Base-by-base conservation (phyloP, 352 stramenopile species). In the Nothophytophthora sp. region DNA sequence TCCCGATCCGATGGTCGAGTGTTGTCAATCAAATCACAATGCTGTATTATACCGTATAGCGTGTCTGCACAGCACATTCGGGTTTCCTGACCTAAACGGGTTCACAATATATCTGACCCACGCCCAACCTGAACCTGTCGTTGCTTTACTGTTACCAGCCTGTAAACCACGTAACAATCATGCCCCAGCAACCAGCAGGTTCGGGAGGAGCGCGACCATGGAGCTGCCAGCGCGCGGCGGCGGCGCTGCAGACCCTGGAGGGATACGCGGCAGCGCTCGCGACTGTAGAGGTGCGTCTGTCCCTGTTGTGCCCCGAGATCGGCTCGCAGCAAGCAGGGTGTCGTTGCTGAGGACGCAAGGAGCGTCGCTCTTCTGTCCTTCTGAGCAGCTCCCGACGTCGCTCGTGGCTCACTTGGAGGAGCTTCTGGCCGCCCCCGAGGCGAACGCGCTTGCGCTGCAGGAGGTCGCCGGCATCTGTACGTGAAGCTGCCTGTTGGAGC, bases 391-490 rank as follows among this genome's bases (percentile, higher is more conserved):
- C 28, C 63, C 62, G 13, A 43, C 35, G 28, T 45, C 59, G 23
- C 30, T 76, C 10, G 24, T 68, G 20, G 20, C 25, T 36, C 44
- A 56, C 13, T 40, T 71, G 15, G 52, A 68, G 4, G 62, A 66
- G 18, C 16, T 70, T 25, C 39, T 60, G 5, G 35, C 67, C 22
- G 16, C 29, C 7, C 59, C 55, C 13, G 18, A 63, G n/a, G 41
- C 41, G 23, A 54, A 61, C 37, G 12, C 35, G 15, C 45, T 53
- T 19, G 40, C 27, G 4, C 27, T 82, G 5, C 61, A 77, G 54
- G 65, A 73, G 30, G 23, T 79, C 20, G 9, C 23, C 10, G 46
- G 58, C 18, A 58, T 75, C 22, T 51, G 68, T 82, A 39, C 35
- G 71, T 71, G 36, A 34, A 16, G 35, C 16, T n/a, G n/a, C n/a